A percentile compares a stretch with the other conserved stretches of the same genome.
Conservation (phyloP, 305 asterid species). For the Solanum hybrid region DNA sequence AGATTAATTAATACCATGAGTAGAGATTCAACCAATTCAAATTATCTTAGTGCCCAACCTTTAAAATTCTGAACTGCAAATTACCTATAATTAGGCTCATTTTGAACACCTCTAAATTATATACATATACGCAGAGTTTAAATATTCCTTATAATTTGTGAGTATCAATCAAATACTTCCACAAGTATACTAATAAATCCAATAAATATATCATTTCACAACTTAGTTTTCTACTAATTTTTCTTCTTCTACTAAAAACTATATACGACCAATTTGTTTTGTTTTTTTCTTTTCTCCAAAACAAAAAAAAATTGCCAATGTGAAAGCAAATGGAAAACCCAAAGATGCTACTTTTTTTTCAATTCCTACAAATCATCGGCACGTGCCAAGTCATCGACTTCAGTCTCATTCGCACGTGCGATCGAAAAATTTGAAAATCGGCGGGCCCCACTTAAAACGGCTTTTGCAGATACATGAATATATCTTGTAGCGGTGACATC, state of each 20-base stretch:
- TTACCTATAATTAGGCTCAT: not conserved
- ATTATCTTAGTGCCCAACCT: no score
- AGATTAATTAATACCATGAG: no score
- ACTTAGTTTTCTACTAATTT: not conserved
- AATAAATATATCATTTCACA: not conserved
- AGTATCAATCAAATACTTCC: not conserved
- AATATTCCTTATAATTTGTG: not conserved
- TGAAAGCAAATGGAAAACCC: not conserved
- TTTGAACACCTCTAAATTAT: not conserved
- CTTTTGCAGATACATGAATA: conserved; percentile 37
- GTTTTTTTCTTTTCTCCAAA: not conserved
- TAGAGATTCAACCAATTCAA: no score
- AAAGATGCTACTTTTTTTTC: not conserved
- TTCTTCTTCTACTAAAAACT: not conserved
- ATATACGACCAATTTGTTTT: not conserved
- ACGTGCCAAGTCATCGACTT: not conserved
- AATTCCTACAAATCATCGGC: not conserved
- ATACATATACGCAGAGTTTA: not conserved
- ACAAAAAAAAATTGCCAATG: not conserved
- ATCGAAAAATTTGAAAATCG: no score
- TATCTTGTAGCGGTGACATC: conserved; percentile 31
- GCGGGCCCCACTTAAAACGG: conserved; percentile 19
- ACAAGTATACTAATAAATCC: not conserved
- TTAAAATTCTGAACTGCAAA: no score
- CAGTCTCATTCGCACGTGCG: not conserved